A percentile compares a stretch with the other conserved stretches of the same genome.
Evolutionary conservation across 176 grass and related monocot species (phyloP).

Genomic region (Thinopyrum elongatum): DNA sequence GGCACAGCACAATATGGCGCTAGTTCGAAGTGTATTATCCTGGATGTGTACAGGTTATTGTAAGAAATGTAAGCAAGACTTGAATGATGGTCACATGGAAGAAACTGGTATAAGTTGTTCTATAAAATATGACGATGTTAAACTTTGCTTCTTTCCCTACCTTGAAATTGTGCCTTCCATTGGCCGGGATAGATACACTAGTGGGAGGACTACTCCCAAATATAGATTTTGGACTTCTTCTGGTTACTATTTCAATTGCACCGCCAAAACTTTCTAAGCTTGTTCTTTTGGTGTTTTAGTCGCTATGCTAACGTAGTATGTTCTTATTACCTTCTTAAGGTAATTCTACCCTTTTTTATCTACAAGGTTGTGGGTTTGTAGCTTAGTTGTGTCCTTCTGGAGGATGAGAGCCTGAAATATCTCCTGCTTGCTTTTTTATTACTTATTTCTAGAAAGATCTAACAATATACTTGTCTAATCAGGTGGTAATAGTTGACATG

Average conservation of each 20-base stretch:
- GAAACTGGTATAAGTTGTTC: background rate
- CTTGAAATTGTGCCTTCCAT: background rate
- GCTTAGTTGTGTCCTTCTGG: background rate
- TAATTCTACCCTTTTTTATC: background rate
- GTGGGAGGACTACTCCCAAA: background rate
- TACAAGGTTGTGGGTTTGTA: background rate
- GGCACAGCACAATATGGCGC: background rate
- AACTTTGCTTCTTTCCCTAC: background rate
- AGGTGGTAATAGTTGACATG: slow-evolving; percentile 26
- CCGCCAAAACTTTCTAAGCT: background rate
- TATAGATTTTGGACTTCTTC: background rate
- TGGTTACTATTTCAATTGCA: background rate
- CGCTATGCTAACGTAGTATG: background rate
- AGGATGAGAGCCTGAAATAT: background rate
- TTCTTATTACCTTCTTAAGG: background rate
- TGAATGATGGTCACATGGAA: background rate
- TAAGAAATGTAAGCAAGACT: background rate
- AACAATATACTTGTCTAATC: background rate
- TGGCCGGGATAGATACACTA: background rate
- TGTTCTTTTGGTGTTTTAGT: background rate
- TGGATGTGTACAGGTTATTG: background rate
- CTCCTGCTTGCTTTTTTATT: background rate
- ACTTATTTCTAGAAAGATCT: background rate
- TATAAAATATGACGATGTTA: background rate
- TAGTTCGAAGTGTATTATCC: background rate